Percentiles rank a stretch among this genome's conserved stretches.
These are phyloP conservation scores for Xylaria flabelliformis DNA, from an alignment of 495 filamentous ascomycete genomes.

Conservation along the genomic window DNA sequence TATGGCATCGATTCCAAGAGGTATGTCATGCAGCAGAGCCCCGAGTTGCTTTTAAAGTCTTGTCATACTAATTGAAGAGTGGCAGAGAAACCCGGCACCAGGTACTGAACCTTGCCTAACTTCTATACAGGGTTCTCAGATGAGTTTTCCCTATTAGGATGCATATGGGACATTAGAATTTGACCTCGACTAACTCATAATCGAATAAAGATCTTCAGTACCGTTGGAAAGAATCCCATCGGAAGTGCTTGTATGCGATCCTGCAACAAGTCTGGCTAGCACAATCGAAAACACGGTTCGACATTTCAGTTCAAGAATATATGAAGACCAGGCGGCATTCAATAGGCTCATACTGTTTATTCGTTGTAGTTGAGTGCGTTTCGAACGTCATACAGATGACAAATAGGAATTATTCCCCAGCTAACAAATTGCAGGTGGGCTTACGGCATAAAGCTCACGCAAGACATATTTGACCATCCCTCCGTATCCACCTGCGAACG, in stretches of 20 bases:
- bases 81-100: constrained; percentile 17
- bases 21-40: neutral
- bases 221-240: constrained; percentile 12
- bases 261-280: constrained; percentile 14
- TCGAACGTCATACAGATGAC: neutral
- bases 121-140: neutral
- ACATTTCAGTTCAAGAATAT: constrained; percentile 1
- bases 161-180: neutral
- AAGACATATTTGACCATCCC: constrained; percentile 3
- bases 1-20: constrained; percentile 9
- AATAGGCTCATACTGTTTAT: neutral
- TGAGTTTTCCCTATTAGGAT: too few relatives aligned
- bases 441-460: constrained; percentile 18
- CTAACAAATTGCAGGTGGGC: neutral
- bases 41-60: neutral
- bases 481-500: neutral
- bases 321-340: neutral
- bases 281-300: constrained; percentile 2
- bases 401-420: neutral
- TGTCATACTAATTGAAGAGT: neutral
- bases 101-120: neutral
- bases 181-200: neutral
- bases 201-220: constrained; percentile 12
- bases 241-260: constrained; percentile 11
- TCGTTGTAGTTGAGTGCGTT: constrained; percentile 11